phyloP scores from a whole-genome alignment of 495 filamentous ascomycete genomes.

The Hypoxylon perforatum region DNA sequence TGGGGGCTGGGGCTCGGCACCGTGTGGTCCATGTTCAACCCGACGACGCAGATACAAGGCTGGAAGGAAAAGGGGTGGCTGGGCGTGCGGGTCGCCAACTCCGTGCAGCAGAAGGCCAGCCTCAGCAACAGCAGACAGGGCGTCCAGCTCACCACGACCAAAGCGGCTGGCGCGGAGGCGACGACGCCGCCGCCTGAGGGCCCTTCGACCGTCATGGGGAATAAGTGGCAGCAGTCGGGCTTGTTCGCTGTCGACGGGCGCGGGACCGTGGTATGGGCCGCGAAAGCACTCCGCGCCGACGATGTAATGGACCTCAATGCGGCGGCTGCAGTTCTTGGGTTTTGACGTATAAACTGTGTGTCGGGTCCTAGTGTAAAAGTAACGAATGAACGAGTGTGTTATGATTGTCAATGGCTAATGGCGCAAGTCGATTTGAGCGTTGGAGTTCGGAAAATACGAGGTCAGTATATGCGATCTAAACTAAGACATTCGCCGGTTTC shows the following conservation, averaged over 20 bases:
- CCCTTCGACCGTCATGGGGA: constrained; percentile 65
- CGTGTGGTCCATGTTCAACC: constrained; percentile 63
- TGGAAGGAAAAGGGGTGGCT: constrained; percentile 60
- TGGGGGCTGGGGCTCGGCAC: constrained; percentile 65
- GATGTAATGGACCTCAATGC: constrained; percentile 65
- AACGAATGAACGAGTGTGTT: constrained; percentile 15
- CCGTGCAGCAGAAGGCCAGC: constrained; percentile 45
- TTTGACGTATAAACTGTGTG: constrained; percentile 15
- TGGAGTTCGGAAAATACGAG: too few species aligned
- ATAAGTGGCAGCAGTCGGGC: constrained; percentile 69
- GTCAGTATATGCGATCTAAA: too few species aligned
- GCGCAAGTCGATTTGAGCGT: not conserved
- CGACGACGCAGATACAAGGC: constrained; percentile 52
- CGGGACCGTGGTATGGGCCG: constrained; percentile 63
- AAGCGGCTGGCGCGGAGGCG: constrained; percentile 10
- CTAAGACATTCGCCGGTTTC: too few species aligned
- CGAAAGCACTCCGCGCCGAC: constrained; percentile 58
- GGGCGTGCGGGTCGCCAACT: constrained; percentile 51
- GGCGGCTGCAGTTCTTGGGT: constrained; percentile 51
- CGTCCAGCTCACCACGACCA: not conserved
- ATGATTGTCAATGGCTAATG: constrained; percentile 2
- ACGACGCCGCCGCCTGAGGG: constrained; percentile 40
- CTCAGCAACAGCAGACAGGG: constrained; percentile 31
- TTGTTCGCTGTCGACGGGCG: constrained; percentile 65
- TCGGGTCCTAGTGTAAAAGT: not conserved